Conservation (phyloP, 2,329 filamentous ascomycete genomes). For the Zymoseptoria pseudotritici region DNA sequence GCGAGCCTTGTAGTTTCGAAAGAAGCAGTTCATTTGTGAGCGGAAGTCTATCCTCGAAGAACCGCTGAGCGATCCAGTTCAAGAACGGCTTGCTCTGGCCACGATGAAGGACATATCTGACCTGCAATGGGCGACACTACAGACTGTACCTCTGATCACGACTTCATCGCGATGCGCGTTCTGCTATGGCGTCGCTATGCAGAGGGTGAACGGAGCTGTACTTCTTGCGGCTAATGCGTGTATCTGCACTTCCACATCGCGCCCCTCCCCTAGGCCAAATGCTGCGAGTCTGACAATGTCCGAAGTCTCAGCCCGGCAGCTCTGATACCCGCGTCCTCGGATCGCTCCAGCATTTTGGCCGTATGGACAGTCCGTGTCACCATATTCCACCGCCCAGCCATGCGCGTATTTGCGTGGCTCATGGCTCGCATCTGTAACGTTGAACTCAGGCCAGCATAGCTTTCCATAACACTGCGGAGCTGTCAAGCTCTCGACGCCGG, state of each 20-base stretch:
- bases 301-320: not conserved
- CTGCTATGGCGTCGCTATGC: not conserved
- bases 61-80: not conserved
- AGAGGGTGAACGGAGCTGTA: not conserved
- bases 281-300: not conserved
- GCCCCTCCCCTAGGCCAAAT: not conserved
- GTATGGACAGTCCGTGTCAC: not conserved
- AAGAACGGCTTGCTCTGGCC: not conserved
- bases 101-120: no score
- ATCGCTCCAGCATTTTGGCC: not conserved
- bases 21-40: constrained; percentile 8
- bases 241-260: not conserved
- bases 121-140: not conserved
- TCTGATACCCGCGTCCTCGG: not conserved
- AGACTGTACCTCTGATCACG: not conserved
- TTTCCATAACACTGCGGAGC: not conserved
- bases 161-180: not conserved
- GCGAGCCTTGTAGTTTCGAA: constrained; percentile 11
- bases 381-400: not conserved
- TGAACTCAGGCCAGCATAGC: not conserved
- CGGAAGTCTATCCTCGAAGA: not conserved
- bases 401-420: not conserved
- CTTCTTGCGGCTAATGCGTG: not conserved
- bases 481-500: not conserved
- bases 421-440: not conserved